Percentiles rank a stretch among this genome's conserved stretches.
Conservation (phyloP, 495 filamentous ascomycete species). For the Trichoderma orchidacearum region DNA sequence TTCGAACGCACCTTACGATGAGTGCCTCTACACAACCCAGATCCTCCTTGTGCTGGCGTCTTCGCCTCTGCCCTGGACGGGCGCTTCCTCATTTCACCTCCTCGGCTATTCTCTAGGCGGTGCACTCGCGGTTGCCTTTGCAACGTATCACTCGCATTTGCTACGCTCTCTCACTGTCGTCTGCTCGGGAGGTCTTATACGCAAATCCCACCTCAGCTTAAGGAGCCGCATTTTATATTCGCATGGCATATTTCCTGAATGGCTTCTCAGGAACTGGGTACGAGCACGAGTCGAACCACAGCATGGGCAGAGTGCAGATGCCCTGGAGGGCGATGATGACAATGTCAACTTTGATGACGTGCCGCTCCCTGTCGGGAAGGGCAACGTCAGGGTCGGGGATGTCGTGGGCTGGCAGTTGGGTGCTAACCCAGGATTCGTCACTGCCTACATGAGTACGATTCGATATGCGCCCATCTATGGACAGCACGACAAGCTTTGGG, state of each 20-base stretch:
- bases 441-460: conserved; percentile 41
- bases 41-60: conserved; percentile 59
- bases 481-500: conserved; percentile 42
- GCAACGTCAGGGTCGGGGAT: conserved; percentile 22
- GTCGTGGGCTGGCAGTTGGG: conserved; percentile 43
- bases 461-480: conserved; percentile 39
- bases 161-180: conserved; percentile 61
- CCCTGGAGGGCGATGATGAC: conserved; percentile 13
- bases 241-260: conserved; percentile 34
- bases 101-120: conserved; percentile 80
- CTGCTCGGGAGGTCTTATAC: conserved; percentile 50
- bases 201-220: conserved; percentile 24
- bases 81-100: conserved; percentile 43
- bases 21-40: conserved; percentile 56
- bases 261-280: conserved; percentile 38
- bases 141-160: conserved; percentile 52
- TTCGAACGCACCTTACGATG: conserved; percentile 48
- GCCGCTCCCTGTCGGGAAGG: conserved; percentile 21
- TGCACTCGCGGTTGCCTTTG: conserved; percentile 58
- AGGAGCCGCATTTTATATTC: conserved; percentile 28
- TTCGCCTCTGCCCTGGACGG: conserved; percentile 39
- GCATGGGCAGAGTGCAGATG: conserved; percentile 5
- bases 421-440: conserved; percentile 39
- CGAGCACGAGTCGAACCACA: conserved; percentile 35
- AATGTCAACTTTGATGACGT: conserved; percentile 21